Base-by-base conservation (phyloP, 2,329 filamentous ascomycete genomes). In the Colletotrichum sp. region DNA sequence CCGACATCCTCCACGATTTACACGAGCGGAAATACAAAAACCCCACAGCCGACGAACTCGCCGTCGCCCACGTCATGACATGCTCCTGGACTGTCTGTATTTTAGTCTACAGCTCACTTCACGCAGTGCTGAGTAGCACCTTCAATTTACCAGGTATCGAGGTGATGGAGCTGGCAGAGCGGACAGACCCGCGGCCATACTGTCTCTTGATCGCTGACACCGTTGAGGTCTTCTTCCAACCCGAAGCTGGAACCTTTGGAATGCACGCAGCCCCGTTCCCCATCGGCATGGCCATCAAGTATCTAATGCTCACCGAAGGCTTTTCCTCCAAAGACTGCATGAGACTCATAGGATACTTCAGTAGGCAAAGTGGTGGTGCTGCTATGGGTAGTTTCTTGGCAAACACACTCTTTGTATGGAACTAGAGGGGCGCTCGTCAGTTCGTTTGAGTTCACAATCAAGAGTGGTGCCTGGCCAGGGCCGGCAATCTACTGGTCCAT, bases 131-230 rank as follows among this genome's bases (percentile, higher is more conserved):
- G 26, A 52, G 8, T n/a, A 24, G 6, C 26, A 32, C n/a, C 18
- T 9, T 13, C 3, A 10, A 32, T 6, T 30, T 39, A 2, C 21
- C n/a, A 21, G 28, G 10, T 9, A 52, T n/a, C 8, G 59, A 32
- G 16, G 14, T 7, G n/a, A 48, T 34, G 8, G n/a, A 32, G 39
- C 21, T 57, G 7, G 1, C 52, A 4, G 39, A 48, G 18, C 61
- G 34, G 2, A 70, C 26, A 12, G 18, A 73, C 26, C 73, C 66
- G 7, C 57, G 68, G 12, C n/a, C 14, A 9, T 78, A 68, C 60
- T 78, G 75, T 32, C 13, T 57, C 18, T 28, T 48, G n/a, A 75
- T 78, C 18, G 66, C 67, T 2, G 66, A 77, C 55, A n/a, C 68
- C 16, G 55, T 77, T 4, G 72, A 71, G 21, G 64, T 69, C 13